Conservation (phyloP, 2,329 filamentous ascomycete species). For the Alternaria gaisen region DNA sequence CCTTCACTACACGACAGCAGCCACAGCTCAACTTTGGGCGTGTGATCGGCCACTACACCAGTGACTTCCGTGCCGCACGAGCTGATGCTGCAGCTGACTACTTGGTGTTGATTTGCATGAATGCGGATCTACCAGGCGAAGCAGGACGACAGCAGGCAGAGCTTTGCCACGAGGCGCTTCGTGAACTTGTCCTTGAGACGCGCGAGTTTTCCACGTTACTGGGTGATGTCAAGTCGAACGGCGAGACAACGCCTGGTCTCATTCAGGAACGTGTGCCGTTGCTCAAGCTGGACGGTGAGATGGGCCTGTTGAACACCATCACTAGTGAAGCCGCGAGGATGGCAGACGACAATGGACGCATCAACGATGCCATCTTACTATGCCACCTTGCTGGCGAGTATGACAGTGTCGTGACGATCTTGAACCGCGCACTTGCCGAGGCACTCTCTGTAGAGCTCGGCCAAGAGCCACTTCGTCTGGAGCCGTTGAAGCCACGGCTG, state of each 20-base stretch:
- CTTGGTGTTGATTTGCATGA: conserved; percentile 88
- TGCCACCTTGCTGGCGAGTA: conserved; percentile 96
- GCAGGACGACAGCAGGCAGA: conserved; percentile 78
- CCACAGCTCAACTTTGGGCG: conserved; percentile 94
- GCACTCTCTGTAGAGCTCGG: conserved; percentile 87
- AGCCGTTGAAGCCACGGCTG: conserved; percentile 79
- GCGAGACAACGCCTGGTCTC: conserved; percentile 82
- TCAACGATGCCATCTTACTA: conserved; percentile 90
- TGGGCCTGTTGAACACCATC: conserved; percentile 89
- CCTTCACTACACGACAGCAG: conserved; percentile 72
- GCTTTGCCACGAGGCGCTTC: conserved; percentile 90
- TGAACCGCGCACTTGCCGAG: conserved; percentile 90
- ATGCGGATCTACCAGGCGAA: conserved; percentile 79
- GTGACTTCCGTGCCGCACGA: conserved; percentile 91
- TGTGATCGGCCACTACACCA: conserved; percentile 93
- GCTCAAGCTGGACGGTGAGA: conserved; percentile 80
- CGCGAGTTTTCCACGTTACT: conserved; percentile 93
- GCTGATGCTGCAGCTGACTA: conserved; percentile 93
- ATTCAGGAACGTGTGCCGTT: conserved; percentile 86
- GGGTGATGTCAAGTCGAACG: conserved; percentile 88
- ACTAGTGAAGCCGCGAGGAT: conserved; percentile 91
- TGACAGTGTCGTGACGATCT: conserved; percentile 88
- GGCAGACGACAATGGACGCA: conserved; percentile 92
- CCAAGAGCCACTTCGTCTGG: conserved; percentile 78
- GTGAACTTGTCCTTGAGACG: conserved; percentile 95